Percentiles rank a stretch among this genome's conserved stretches.
Conservation (phyloP, 352 stramenopile species). For the Peronosclerospora sorghi region DNA sequence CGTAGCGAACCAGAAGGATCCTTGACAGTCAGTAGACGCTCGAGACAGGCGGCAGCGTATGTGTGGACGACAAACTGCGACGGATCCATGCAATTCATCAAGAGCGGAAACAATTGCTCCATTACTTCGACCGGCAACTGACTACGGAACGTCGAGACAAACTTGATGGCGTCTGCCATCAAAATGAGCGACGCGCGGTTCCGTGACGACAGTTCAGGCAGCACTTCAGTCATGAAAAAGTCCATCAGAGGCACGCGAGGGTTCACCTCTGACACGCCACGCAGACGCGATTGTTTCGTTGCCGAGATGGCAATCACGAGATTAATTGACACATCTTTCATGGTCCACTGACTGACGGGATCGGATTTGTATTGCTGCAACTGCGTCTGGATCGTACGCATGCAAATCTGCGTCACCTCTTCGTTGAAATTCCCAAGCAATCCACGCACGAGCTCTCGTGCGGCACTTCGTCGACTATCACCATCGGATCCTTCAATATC, state of each 20-base stretch:
- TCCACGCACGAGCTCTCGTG: conserved; percentile 90
- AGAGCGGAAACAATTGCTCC: conserved; percentile 86
- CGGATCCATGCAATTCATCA: conserved; percentile 82
- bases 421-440: conserved; percentile 93
- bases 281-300: conserved; percentile 85
- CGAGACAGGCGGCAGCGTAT: conserved; percentile 93
- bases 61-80: conserved; percentile 94
- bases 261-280: conserved; percentile 94
- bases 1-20: conserved; percentile 49
- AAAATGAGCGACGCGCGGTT: conserved; percentile 87
- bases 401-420: conserved; percentile 90
- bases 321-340: conserved; percentile 94
- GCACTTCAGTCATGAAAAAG: conserved; percentile 90
- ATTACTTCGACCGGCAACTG: conserved; percentile 91
- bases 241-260: conserved; percentile 92
- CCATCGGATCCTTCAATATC: conserved; percentile 97
- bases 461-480: conserved; percentile 92
- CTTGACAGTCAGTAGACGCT: conserved; percentile 94
- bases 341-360: conserved; percentile 82
- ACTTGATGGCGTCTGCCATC: conserved; percentile 97
- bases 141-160: conserved; percentile 96
- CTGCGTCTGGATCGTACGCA: conserved; percentile 85
- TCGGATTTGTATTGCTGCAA: conserved; percentile 86
- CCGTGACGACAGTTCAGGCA: conserved; percentile 86
- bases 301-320: conserved; percentile 94